Percentiles rank a stretch among this genome's conserved stretches.
Conservation (phyloP, 129 eudicot species). For the Helianthus tuberosus region DNA sequence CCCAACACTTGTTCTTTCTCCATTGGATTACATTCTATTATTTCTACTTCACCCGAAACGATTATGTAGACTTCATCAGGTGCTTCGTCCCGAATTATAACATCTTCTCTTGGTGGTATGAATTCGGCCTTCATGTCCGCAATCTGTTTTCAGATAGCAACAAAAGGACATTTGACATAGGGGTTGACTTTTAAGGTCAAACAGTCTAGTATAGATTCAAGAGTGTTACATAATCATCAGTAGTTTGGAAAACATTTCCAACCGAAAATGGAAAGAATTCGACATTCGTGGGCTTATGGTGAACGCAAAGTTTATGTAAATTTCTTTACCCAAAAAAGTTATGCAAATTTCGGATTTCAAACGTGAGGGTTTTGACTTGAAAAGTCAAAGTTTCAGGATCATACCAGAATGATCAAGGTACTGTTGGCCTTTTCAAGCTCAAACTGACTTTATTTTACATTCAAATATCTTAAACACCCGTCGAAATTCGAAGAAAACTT, state of each 20-base stretch:
- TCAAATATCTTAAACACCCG: not conserved
- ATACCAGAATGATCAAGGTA: no score
- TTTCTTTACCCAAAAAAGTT: no score
- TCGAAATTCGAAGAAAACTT: not conserved
- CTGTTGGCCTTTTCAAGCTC: no score
- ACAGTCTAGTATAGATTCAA: not conserved
- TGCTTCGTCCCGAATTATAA: constrained; percentile 76
- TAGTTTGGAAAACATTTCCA: no score
- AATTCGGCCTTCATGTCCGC: constrained; percentile 87
- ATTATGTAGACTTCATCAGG: constrained; percentile 90
- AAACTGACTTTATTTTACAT: not conserved
- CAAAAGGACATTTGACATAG: not conserved
- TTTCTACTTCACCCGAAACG: constrained; percentile 86
- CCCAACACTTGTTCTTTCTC: constrained; percentile 70
- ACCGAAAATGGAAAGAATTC: not conserved
- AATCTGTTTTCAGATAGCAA: constrained; percentile 39
- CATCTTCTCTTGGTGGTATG: constrained; percentile 93
- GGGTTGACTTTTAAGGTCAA: constrained; percentile 7
- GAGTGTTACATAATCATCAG: not conserved
- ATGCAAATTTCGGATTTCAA: no score
- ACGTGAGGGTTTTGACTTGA: not conserved
- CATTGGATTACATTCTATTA: constrained; percentile 52
- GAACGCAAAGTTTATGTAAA: not conserved
- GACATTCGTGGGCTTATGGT: not conserved
- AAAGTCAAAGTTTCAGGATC: not conserved